Evolutionary conservation across 441 rosid species (phyloP), one percentile per base, ranked within the genome.

Genomic region (Populus hybrid): DNA sequence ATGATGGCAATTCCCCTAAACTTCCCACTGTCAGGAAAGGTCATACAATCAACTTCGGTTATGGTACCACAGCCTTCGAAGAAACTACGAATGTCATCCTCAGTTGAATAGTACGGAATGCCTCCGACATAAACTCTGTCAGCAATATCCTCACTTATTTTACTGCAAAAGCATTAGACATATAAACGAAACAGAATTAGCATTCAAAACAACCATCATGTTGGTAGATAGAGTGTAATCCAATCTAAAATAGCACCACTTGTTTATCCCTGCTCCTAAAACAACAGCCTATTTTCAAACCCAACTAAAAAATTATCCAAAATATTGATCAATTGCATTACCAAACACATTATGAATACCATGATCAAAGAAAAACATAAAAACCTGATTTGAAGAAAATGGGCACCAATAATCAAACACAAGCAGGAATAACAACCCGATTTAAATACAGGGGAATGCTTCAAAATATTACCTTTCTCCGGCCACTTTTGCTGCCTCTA

Each of bases 1-100:
- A 94, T 86, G 69, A 94, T 89, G 38, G 99, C 92, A 28, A 95
- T 94, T 61, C 99, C 98, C 84, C 90, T 90, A 71, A 95, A 95
- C 82, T 88, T 87, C 42, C 97, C 97, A 71, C 87, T 94, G 77
- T 92, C 97, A 77, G 94, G 90, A 79, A 94, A 95, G 75, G 83
- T 88, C 95, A 89, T 92, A 80, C 95, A 90, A 78, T 92, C 97
- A 77, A 95, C 77, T 75, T 88, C 94, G 18, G 87, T 86, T 79
- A 94, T 90, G 73, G 88, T 88, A 64, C 98, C 99, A 77, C 97
- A 92, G 77, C 92, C 75, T 86, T 88, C 95, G 71, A 95, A 95
- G 87, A 80, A 94, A 79, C 90, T 89, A 65, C 88, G 88, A 82
- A 95, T 94, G 80, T 95, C 99, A 82, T 90, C 96, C 83, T 95